Evolutionary conservation across 768 basidiomycete species (phyloP).

Genomic region (Coprinellus micaceus): DNA sequence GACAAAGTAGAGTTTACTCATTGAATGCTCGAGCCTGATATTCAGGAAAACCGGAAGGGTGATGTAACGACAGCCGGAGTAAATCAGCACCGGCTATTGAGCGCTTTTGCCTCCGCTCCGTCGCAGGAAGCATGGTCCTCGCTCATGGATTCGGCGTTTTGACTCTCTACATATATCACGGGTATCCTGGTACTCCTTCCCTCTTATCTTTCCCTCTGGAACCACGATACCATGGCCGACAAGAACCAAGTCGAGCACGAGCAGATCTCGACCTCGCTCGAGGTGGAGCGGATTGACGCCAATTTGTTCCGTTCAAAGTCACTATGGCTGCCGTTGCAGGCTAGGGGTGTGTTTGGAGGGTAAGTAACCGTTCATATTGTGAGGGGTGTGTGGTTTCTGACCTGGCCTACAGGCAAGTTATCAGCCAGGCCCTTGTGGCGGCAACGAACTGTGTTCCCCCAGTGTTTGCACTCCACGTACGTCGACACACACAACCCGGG

Average conservation of each 20-base stretch:
- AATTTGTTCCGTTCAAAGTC: constrained; percentile 78
- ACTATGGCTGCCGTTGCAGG: constrained; percentile 55
- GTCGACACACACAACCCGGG: constrained; percentile 21
- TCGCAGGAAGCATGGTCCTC: no score
- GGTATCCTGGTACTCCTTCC: not conserved
- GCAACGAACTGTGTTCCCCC: constrained; percentile 73
- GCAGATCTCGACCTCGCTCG: constrained; percentile 68
- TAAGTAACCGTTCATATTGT: constrained; percentile 20
- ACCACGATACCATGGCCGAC: constrained; percentile 15
- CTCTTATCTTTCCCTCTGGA: not conserved
- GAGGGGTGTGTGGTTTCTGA: not conserved
- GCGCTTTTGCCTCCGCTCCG: not conserved
- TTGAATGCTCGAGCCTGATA: no score
- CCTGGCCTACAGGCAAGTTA: constrained; percentile 54
- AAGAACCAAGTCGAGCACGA: constrained; percentile 57
- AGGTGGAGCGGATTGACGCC: constrained; percentile 73
- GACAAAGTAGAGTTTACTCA: no score
- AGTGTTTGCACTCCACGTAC: constrained; percentile 66
- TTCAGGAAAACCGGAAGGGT: not conserved
- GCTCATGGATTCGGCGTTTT: not conserved
- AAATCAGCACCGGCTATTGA: not conserved
- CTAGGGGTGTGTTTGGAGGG: constrained; percentile 82
- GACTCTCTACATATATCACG: not conserved
- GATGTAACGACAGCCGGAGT: not conserved
- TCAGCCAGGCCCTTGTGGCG: constrained; percentile 80